Base-by-base conservation (phyloP, 179 eudicot genomes). In the Sideroxylon spinosum region DNA sequence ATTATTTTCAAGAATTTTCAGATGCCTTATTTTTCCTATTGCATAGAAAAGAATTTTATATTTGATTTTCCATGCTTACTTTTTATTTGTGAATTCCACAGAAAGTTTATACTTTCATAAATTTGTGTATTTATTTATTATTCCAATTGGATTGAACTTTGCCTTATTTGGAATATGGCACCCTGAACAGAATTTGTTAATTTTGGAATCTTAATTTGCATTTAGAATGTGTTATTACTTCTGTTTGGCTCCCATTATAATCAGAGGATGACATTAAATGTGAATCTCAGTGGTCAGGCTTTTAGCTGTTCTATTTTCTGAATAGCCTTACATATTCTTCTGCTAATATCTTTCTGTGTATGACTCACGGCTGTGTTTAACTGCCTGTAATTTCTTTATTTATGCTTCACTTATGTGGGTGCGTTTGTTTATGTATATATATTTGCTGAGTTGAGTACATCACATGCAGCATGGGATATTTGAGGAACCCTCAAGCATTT, bases 381-480 rank as follows among this genome's bases (percentile, higher is more conserved):
- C 19, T 29, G 56, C 63, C 74, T 52, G 46, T 6, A 32, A 32
- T 52, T 22, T 53, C 49, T 37, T 29, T 37, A 32, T 67, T 19
- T 77, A 6, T 57, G 32, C 16, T 23, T 55, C 50, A 4, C 4
- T 22, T 37, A 71, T 44, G 20, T 20, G 10, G 52, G 5, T 11
- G 20, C 37, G 37, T n/a, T n/a, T n/a, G n/a, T n/a, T n/a, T 29
- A 29, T 29, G 37, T 29, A 29, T 29, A 8, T 69, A 61, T 68
- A 17, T 20, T 10, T 52, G 46, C 52, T 72, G 20, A 83, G 48
- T 12, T 64, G 25, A 65, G 48, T 59, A 55, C 61, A 13, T 62
- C 13, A 14, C 73, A 20, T 81, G 81, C 87, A 90, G 92, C 87
- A 87, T 95, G 96, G 99, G 99, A 23, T 90, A 87, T 83, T 67